These are phyloP conservation scores for Malus sylvestris DNA, from an alignment of 306 rosid species.

Conservation along the genomic window DNA sequence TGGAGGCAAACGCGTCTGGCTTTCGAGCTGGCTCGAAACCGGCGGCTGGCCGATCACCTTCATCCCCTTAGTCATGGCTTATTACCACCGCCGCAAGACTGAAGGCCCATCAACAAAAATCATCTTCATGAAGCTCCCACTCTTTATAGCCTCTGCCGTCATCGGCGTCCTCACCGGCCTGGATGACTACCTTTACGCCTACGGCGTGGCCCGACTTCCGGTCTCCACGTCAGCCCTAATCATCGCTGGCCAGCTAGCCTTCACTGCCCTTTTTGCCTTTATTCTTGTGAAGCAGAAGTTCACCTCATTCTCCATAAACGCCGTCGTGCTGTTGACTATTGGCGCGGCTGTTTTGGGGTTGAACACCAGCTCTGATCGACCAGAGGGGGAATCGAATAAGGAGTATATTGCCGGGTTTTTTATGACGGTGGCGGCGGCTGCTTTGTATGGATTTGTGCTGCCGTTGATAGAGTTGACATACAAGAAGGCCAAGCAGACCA, in stretches of 20 bases:
- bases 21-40: slow-evolving; percentile 57
- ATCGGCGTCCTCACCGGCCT: slow-evolving; percentile 57
- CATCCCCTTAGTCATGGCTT: slow-evolving; percentile 32
- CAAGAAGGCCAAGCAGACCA: slow-evolving; percentile 39
- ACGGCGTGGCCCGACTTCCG: slow-evolving; percentile 58
- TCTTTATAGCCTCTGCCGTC: slow-evolving; percentile 33
- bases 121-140: slow-evolving; percentile 33
- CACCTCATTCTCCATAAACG: slow-evolving; percentile 53
- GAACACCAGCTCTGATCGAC: slow-evolving; percentile 55
- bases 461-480: slow-evolving; percentile 69
- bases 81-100: slow-evolving; percentile 31
- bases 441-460: slow-evolving; percentile 61
- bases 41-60: slow-evolving; percentile 62
- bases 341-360: slow-evolving; percentile 64
- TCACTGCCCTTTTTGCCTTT: slow-evolving; percentile 63
- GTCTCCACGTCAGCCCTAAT: slow-evolving; percentile 61
- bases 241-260: slow-evolving; percentile 54
- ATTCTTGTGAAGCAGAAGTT: slow-evolving; percentile 54
- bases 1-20: slow-evolving; percentile 75
- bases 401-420: slow-evolving; percentile 52
- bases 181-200: slow-evolving; percentile 60
- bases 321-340: slow-evolving; percentile 49
- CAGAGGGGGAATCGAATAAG: slow-evolving; percentile 47
- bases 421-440: slow-evolving; percentile 64
- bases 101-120: not conserved